phyloP scores from a whole-genome alignment of 441 rosid species.

The Erodium chrysanthum region DNA sequence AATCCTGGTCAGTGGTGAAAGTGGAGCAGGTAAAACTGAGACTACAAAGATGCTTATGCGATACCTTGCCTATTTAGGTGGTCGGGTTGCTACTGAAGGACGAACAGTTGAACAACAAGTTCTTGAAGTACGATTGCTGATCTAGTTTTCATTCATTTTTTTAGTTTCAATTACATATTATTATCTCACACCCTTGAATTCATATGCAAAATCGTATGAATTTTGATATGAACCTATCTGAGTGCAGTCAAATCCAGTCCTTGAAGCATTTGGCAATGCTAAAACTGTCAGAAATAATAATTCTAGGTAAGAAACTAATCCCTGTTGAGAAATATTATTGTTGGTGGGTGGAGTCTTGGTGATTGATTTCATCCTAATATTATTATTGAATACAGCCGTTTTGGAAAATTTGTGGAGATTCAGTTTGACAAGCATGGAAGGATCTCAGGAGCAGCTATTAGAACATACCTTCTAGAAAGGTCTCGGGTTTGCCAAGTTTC shows the following conservation, averaged over 20 bases:
- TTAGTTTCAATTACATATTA: constrained; percentile 3
- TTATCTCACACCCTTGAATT: constrained; percentile 12
- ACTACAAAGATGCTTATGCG: constrained; percentile 96
- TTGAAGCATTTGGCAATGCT: constrained; percentile 99
- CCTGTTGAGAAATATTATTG: not conserved
- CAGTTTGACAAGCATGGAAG: constrained; percentile 68
- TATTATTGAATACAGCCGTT: constrained; percentile 39
- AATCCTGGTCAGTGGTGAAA: constrained; percentile 95
- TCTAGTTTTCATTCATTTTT: constrained; percentile 8
- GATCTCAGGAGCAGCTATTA: constrained; percentile 65
- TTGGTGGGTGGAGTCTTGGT: not conserved
- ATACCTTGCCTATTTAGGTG: constrained; percentile 88
- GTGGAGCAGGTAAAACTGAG: constrained; percentile 98
- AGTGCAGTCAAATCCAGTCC: constrained; percentile 89
- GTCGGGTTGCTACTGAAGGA: constrained; percentile 85
- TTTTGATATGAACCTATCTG: constrained; percentile 7
- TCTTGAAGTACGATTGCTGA: constrained; percentile 54
- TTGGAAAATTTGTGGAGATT: constrained; percentile 70
- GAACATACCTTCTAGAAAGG: constrained; percentile 62
- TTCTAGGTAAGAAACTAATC: constrained; percentile 55
- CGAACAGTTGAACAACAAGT: constrained; percentile 90
- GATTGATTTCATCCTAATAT: not conserved
- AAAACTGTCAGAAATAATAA: constrained; percentile 97
- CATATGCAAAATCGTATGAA: not conserved
- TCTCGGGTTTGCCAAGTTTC: constrained; percentile 73